Evolutionary conservation across 1,284 basidiomycete genomes (phyloP).

Genomic region (Uromyces viciae-fabae): DNA sequence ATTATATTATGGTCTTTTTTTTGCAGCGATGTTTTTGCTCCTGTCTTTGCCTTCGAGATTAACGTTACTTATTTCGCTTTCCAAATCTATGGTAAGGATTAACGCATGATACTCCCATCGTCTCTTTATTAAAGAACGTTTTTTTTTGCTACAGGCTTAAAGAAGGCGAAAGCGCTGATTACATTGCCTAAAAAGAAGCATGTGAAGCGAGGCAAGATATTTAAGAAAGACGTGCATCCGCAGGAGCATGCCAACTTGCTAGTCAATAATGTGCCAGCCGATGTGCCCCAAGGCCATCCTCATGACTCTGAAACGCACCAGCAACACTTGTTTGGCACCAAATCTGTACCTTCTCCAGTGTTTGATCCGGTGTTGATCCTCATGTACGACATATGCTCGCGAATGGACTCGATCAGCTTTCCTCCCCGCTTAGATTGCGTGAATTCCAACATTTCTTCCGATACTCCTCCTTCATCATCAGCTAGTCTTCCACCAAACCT

Average conservation of each 20-base stretch:
- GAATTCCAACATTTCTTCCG: neutral
- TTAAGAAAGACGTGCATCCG: neutral
- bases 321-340: neutral
- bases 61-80: constrained; percentile 41
- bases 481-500: constrained; percentile 3
- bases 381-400: constrained; percentile 36
- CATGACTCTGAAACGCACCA: neutral
- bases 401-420: constrained; percentile 35
- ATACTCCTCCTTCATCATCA: neutral
- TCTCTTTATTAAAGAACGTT: neutral
- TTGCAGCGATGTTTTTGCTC: constrained; percentile 41
- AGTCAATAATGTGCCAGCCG: neutral
- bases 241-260: neutral
- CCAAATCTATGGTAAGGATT: constrained; percentile 36
- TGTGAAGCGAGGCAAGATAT: neutral
- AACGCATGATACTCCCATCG: neutral
- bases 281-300: neutral
- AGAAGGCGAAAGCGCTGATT: constrained; percentile 23
- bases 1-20: neutral
- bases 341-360: neutral
- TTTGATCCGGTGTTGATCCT: constrained; percentile 22
- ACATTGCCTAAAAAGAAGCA: neutral
- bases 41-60: constrained; percentile 42
- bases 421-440: neutral
- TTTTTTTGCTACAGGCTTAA: neutral